Conservation (phyloP, 306 rosid genomes). For the Hippophae tibetana region DNA sequence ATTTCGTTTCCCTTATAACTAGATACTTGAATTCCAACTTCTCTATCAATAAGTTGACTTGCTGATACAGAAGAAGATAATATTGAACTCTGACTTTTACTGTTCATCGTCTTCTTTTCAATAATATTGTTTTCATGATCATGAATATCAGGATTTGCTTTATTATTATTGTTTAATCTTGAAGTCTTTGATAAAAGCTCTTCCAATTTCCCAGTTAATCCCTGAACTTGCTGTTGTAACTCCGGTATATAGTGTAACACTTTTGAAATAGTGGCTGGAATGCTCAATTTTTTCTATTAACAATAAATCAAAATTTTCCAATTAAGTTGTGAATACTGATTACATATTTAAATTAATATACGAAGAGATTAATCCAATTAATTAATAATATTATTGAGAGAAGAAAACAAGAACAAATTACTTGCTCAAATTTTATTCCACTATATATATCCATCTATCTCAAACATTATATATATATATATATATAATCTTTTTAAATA, state of each 20-base stretch:
- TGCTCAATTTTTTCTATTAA: conserved; percentile 50
- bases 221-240: conserved; percentile 46
- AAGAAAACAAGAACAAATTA: not conserved
- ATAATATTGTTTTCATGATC: conserved; percentile 2
- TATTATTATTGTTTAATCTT: not conserved
- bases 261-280: conserved; percentile 45
- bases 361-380: not conserved
- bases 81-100: conserved; percentile 6
- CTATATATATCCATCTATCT: too few species aligned
- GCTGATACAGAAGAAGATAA: conserved; percentile 37
- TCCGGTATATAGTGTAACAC: conserved; percentile 56
- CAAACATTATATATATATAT: too few species aligned
- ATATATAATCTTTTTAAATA: too few species aligned
- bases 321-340: too few species aligned
- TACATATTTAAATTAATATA: not conserved
- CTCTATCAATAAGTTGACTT: conserved; percentile 35
- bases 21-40: conserved; percentile 46
- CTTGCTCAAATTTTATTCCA: not conserved
- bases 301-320: too few species aligned
- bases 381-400: not conserved
- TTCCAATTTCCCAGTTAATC: conserved; percentile 30
- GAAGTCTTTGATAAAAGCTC: conserved; percentile 29
- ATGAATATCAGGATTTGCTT: too few species aligned
- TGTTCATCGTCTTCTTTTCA: conserved; percentile 1
- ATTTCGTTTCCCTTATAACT: conserved; percentile 12